Evolutionary conservation across 2,329 filamentous ascomycete species (phyloP).

Genomic region (Neocucurbitaria cava): DNA sequence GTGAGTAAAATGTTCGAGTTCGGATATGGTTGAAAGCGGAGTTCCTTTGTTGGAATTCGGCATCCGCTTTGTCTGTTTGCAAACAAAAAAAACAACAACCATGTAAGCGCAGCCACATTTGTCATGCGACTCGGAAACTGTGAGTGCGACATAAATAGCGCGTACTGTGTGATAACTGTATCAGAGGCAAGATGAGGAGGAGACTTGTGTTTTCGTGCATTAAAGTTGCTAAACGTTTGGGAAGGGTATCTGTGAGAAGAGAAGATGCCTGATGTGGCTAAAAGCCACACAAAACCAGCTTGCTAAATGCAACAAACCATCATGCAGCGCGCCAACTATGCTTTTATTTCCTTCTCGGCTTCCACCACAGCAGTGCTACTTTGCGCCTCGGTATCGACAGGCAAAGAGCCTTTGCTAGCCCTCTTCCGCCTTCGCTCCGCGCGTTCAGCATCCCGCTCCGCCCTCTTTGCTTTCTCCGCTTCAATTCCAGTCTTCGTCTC

Average conservation of each 20-base stretch:
- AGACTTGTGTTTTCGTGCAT: neutral
- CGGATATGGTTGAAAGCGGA: neutral
- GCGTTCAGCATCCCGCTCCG: slow-evolving; percentile 44
- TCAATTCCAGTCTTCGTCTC: slow-evolving; percentile 60
- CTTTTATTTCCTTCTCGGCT: slow-evolving; percentile 7
- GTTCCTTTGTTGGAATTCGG: neutral
- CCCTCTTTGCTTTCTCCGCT: slow-evolving; percentile 49
- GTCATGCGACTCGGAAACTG: neutral
- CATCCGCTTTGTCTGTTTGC: neutral
- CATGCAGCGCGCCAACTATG: neutral
- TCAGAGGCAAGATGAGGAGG: neutral
- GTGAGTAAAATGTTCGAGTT: neutral
- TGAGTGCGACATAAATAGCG: neutral
- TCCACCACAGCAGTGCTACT: neutral
- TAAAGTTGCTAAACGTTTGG: neutral
- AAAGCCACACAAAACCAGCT: neutral
- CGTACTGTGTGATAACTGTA: neutral
- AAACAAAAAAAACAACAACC: neutral
- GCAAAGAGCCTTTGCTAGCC: slow-evolving; percentile 26
- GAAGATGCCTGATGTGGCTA: neutral
- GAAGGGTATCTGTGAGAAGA: neutral
- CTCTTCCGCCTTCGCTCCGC: slow-evolving; percentile 37
- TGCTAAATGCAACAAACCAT: neutral
- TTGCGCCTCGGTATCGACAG: slow-evolving; percentile 23
- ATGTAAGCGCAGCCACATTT: neutral